Evolutionary conservation across 2,329 filamentous ascomycete species (phyloP), one percentile per base, ranked within the genome.

Genomic region (Aspergillus melleus): DNA sequence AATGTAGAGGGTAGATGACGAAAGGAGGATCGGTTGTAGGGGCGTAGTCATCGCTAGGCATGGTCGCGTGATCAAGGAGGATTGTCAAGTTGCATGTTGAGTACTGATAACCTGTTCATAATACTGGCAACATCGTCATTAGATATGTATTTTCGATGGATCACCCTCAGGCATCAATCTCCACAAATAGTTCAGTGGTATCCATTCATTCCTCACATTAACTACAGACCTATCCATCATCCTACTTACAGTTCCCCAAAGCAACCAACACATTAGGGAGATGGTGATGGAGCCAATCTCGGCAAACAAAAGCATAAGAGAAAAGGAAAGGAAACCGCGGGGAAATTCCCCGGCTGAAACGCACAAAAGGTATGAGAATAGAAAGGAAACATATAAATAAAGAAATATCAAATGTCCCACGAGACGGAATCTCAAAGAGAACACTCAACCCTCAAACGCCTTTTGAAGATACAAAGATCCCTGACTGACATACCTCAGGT

Each of bases 121-220:
- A 9, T 29, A 9, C 26, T 29, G 26, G 26, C 6, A 29, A 29
- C 26, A 29, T 29, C 26, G 2, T 29, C 26, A 29, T 29, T 29
- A 29, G 32, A 36, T 12, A 24, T 4, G 24, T 5, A 36, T 16
- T 3, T 10, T 10, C 11, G 11, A 36, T 29, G 8, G 32, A 5
- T 36, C 16, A 36, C 14, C 10, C 32, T 36, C 10, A 36, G 32
- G 4, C 11, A 36, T 16, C 32, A 12, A 12, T 14, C 4, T 14
- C 14, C 36, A 47, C 44, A 22, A 24, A 42, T 46, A 4, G 16
- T 47, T 22, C 44, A 53, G 50, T 64, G 62, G 55, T 64, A 63
- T 62, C 58, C 57, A 66, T 70, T 66, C 63, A 70, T 71, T 68
- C 67, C 49, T 69, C 67, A 63, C 66, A 70, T 70, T 68, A 71